Percentiles rank a stretch among this genome's conserved stretches.
These are phyloP conservation scores for Omphalotus olearius DNA, from an alignment of 1,284 basidiomycete species.

Conservation along the genomic window DNA sequence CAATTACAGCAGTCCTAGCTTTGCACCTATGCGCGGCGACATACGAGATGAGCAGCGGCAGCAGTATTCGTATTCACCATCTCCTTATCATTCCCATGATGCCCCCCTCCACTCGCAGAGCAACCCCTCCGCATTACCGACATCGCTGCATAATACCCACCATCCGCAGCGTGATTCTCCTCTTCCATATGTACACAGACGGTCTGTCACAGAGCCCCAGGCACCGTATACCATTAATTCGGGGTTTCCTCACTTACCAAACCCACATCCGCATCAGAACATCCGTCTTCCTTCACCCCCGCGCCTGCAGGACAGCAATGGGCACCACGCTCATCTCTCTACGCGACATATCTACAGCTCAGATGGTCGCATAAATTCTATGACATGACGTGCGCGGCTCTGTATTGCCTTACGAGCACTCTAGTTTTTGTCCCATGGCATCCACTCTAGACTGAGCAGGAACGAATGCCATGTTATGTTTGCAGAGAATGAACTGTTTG, in stretches of 20 bases:
- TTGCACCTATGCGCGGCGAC: conserved; percentile 31
- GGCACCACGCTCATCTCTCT: conserved; percentile 20
- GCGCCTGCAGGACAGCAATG: conserved; percentile 30
- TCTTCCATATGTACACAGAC: conserved; percentile 34
- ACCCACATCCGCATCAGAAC: conserved; percentile 29
- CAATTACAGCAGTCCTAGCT: conserved; percentile 32
- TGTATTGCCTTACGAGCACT: background rate
- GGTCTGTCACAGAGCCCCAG: conserved; percentile 48
- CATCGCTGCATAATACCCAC: conserved; percentile 6
- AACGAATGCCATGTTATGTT: background rate
- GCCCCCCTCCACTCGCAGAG: conserved; percentile 23
- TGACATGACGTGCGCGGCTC: conserved; percentile 23
- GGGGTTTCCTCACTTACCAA: conserved; percentile 36
- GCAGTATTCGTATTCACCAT: conserved; percentile 41
- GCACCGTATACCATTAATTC: conserved; percentile 37
- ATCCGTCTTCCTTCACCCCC: conserved; percentile 41
- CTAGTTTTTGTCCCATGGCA: background rate
- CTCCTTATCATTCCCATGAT: conserved; percentile 35
- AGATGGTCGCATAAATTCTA: conserved; percentile 35
- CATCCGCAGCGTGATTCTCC: conserved; percentile 27
- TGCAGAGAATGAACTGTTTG: too few relatives aligned
- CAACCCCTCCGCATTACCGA: conserved; percentile 22
- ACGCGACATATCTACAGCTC: conserved; percentile 29
- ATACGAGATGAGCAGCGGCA: conserved; percentile 36
- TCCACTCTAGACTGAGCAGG: background rate